Evolutionary conservation across 1,284 basidiomycete species (phyloP).

Genomic region (Ganoderma lucidum): DNA sequence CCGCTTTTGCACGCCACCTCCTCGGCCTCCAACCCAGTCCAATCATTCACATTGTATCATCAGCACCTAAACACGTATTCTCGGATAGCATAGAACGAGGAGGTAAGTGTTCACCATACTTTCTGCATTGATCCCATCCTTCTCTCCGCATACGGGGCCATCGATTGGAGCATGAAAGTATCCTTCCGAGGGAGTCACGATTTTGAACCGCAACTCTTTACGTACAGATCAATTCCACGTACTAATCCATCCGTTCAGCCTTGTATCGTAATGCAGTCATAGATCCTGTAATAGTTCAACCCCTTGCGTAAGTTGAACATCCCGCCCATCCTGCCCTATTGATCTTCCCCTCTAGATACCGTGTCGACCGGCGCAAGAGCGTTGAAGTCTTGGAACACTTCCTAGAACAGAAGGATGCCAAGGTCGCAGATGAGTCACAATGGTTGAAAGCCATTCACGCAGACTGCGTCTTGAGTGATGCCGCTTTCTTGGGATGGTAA

Average conservation of each 20-base stretch:
- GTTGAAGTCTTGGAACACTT: constrained; percentile 68
- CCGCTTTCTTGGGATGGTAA: constrained; percentile 81
- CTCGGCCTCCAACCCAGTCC: constrained; percentile 53
- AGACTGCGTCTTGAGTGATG: constrained; percentile 76
- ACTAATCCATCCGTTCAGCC: constrained; percentile 41
- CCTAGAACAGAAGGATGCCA: constrained; percentile 59
- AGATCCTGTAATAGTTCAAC: constrained; percentile 78
- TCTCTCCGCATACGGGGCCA: not conserved
- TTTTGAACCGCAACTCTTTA: not conserved
- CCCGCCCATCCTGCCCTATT: not conserved
- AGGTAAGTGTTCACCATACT: constrained; percentile 28
- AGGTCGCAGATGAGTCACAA: constrained; percentile 59
- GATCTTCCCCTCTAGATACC: constrained; percentile 52
- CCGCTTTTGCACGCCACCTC: constrained; percentile 68
- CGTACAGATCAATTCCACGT: not conserved
- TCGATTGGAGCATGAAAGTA: not conserved
- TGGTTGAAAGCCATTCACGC: constrained; percentile 65
- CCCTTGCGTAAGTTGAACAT: constrained; percentile 62
- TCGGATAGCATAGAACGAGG: constrained; percentile 64
- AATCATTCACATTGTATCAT: constrained; percentile 67
- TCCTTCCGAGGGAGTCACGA: not conserved
- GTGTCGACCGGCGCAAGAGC: constrained; percentile 76
- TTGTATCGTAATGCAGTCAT: constrained; percentile 72
- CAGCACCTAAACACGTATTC: constrained; percentile 73
- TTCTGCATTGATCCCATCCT: not conserved